These are phyloP conservation scores for Periconia sp. DNA, from an alignment of 2,329 filamentous ascomycete species.

Conservation along the genomic window DNA sequence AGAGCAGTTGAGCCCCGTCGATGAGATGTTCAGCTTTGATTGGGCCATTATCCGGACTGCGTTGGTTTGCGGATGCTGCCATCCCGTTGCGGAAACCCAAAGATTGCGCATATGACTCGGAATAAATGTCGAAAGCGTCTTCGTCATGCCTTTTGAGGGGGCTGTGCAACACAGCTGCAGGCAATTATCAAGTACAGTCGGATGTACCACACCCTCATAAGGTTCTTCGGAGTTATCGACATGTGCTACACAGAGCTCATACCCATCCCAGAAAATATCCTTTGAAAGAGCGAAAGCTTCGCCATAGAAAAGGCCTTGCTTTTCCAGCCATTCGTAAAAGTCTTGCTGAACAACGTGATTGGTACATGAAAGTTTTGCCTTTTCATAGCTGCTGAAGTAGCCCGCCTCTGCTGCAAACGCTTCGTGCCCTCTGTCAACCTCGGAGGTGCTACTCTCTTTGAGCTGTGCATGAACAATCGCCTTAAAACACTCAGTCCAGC, in stretches of 20 bases:
- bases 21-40: slow-evolving; percentile 2
- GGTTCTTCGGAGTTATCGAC: background rate
- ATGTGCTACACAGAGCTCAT: background rate
- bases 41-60: background rate
- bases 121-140: slow-evolving; percentile 2
- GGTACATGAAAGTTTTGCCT: background rate
- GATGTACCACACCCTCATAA: slow-evolving; percentile 10
- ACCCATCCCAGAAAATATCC: slow-evolving; percentile 8
- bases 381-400: background rate
- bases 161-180: slow-evolving; percentile 6
- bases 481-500: slow-evolving; percentile 2
- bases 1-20: slow-evolving; percentile 4
- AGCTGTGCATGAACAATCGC: background rate
- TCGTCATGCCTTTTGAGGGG: slow-evolving; percentile 5
- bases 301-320: slow-evolving; percentile 2
- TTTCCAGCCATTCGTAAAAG: slow-evolving; percentile 2
- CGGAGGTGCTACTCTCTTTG: background rate
- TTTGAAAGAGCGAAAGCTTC: slow-evolving; percentile 5
- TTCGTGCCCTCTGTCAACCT: slow-evolving; percentile 1
- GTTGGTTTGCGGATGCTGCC: slow-evolving; percentile 4
- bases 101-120: slow-evolving; percentile 5
- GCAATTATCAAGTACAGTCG: slow-evolving; percentile 7
- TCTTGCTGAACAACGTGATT: background rate
- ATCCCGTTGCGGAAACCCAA: slow-evolving; percentile 6
- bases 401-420: background rate